Conservation (phyloP, 768 basidiomycete species). For the Naematelia encephala region DNA sequence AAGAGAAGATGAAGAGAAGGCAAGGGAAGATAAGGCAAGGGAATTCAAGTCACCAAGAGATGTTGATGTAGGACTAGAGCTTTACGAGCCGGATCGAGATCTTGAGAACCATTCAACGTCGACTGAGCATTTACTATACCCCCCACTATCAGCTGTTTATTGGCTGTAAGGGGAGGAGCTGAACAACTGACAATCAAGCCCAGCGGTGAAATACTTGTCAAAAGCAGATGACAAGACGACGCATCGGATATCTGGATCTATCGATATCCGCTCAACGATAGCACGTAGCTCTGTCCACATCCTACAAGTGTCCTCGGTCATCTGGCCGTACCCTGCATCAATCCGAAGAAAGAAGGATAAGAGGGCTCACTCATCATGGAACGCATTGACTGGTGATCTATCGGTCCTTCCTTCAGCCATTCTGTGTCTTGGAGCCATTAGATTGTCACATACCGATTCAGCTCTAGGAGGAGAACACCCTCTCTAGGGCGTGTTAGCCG, state of each 20-base stretch:
- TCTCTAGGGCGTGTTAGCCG: conserved; percentile 12
- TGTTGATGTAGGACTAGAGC: conserved; percentile 47
- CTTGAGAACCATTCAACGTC: conserved; percentile 7
- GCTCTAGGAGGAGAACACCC: conserved; percentile 35
- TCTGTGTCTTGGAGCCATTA: not conserved
- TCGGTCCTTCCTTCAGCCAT: conserved; percentile 1
- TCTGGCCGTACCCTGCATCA: conserved; percentile 19
- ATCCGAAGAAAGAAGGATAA: conserved; percentile 5
- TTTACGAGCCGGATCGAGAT: conserved; percentile 40
- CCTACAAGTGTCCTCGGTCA: conserved; percentile 49
- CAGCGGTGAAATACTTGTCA: conserved; percentile 75
- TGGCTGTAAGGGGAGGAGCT: not conserved
- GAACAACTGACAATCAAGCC: conserved; percentile 65
- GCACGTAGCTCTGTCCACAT: conserved; percentile 70
- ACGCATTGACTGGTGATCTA: conserved; percentile 49
- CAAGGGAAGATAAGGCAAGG: too few species aligned
- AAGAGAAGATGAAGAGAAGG: too few species aligned
- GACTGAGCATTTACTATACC: conserved; percentile 22
- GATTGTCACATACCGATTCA: conserved; percentile 31
- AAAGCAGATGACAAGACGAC: conserved; percentile 69
- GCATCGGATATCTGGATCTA: conserved; percentile 62
- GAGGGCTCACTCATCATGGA: conserved; percentile 43
- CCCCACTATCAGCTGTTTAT: not conserved
- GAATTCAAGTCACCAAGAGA: conserved; percentile 50
- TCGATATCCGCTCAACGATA: conserved; percentile 60